These are phyloP conservation scores for Alloteropsis semialata DNA, from an alignment of 176 grass and related monocot species.

Conservation along the genomic window DNA sequence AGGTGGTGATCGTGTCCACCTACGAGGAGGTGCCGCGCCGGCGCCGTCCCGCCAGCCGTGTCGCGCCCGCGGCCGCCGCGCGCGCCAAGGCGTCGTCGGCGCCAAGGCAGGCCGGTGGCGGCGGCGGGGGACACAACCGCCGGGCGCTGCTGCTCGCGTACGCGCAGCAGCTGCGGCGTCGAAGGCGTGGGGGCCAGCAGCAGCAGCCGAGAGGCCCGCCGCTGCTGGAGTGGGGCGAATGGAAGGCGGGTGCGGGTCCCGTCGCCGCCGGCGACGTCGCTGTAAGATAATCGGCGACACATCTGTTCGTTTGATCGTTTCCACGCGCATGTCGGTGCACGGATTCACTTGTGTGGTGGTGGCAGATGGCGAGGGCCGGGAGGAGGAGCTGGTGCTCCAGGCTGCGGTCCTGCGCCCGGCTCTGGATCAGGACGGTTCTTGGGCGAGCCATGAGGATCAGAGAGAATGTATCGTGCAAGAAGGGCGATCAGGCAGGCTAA, in stretches of 20 bases:
- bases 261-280: background rate
- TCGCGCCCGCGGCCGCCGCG: background rate
- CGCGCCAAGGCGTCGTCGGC: background rate
- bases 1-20: slow-evolving; percentile 26
- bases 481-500: background rate
- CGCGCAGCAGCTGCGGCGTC: slow-evolving; percentile 28
- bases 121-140: background rate
- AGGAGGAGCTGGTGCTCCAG: slow-evolving; percentile 26
- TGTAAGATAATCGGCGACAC: background rate
- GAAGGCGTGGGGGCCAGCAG: background rate
- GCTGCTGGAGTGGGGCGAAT: slow-evolving; percentile 31
- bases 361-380: background rate
- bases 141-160: slow-evolving; percentile 40
- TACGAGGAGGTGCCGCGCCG: slow-evolving; percentile 38
- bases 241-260: slow-evolving; percentile 7
- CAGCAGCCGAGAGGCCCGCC: background rate
- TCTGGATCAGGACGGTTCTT: slow-evolving; percentile 3
- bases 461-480: slow-evolving; percentile 35
- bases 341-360: background rate
- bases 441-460: slow-evolving; percentile 1
- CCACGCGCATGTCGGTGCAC: background rate
- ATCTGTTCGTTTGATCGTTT: background rate
- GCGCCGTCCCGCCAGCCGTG: background rate
- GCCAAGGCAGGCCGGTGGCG: background rate
- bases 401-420: slow-evolving; percentile 2